Evolutionary conservation across 2,329 filamentous ascomycete genomes (phyloP), one percentile per base, ranked within the genome.

Genomic region (Cryphonectria naterciae): DNA sequence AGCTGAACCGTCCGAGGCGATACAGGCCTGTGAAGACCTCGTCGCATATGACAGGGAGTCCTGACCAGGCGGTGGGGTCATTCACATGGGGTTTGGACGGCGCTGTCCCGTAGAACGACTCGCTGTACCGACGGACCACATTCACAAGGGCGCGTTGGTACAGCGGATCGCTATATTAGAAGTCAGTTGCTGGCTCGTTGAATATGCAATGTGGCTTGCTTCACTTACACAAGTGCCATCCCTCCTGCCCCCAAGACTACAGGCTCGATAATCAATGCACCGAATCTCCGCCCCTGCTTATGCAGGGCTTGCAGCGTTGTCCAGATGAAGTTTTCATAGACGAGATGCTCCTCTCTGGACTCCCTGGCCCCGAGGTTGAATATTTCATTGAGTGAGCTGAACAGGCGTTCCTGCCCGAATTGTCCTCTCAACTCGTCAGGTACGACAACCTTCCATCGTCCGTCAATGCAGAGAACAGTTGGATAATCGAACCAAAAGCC

Each of bases 21-120:
- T 95, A 95, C 5, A 97, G 83, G 1, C 93, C 93, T 0, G 93
- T 95, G 80, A 97, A 97, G 49, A 97, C 93, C 78, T 97, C 94
- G 77, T 97, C 93, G 74, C 94, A 93, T 75, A 97, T 85, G 54
- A 97, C 83, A 0, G 94, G 93, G 4, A 97, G 86, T 2, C 93
- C 93, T 1, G 85, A 84, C 93, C 93, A 97, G 41, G 28, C 1
- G 3, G n/a, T 66, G 17, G 28, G 15, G 10, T 46, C 54, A 7
- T 54, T 37, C 41, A 19, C 41, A 43, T 19, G 41, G 17, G 41
- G 15, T 22, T 70, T 19, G 61, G 13, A 37, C 25, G n/a, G 75
- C 70, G 52, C 72, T 11, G 49, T 72, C 7, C 76, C 70, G 52
- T 81, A 79, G 74, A 93, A 91, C 6, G 92, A 80, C 19, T 87